A percentile compares a stretch with the other conserved stretches of the same genome.
Evolutionary conservation across 805 yeast species (phyloP).

Genomic region (Saccharomycopsis schoenii): DNA sequence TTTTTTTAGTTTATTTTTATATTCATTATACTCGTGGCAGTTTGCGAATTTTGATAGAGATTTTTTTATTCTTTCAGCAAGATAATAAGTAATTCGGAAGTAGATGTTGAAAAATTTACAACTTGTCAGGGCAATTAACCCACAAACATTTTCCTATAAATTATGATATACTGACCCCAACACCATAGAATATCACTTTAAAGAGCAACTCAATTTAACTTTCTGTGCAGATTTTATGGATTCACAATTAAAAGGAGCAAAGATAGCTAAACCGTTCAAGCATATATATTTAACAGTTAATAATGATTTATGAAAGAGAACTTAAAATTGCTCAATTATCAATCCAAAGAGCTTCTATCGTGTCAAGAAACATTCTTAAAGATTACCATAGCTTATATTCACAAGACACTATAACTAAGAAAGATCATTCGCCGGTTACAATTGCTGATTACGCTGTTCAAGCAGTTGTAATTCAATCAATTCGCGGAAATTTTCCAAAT

Average conservation of each 20-base stretch:
- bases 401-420: conserved; percentile 59
- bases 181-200: too few species aligned
- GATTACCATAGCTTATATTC: conserved; percentile 37
- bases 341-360: conserved; percentile 75
- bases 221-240: too few species aligned
- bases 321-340: conserved; percentile 77
- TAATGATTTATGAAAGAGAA: conserved; percentile 49
- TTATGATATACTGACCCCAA: too few species aligned
- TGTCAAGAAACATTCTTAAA: conserved; percentile 55
- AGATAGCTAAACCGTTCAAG: too few species aligned
- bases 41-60: too few species aligned
- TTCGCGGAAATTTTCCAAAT: conserved; percentile 64
- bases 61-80: too few species aligned
- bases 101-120: not conserved
- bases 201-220: too few species aligned
- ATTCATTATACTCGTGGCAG: too few species aligned
- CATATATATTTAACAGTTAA: too few species aligned
- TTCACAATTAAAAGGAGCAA: too few species aligned
- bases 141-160: not conserved
- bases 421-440: conserved; percentile 91
- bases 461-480: conserved; percentile 80
- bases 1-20: too few species aligned
- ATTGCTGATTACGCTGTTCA: conserved; percentile 96
- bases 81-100: too few species aligned
- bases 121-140: not conserved